A percentile compares a stretch with the other conserved stretches of the same genome.
Evolutionary conservation across 257 asterid species (phyloP).

Genomic region (Solanum etuberosum): DNA sequence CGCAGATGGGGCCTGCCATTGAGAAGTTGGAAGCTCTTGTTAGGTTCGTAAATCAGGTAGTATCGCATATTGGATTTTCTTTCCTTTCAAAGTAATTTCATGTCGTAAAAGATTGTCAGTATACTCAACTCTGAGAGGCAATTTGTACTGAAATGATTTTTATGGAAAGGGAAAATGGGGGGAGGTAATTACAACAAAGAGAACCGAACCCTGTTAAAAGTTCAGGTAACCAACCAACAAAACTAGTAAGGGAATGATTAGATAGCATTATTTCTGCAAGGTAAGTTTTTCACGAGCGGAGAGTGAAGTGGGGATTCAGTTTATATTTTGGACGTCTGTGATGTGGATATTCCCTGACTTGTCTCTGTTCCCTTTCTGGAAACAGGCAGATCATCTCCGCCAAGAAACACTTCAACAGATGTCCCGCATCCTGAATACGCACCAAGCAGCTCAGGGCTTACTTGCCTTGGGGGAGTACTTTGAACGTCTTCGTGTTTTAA

Average conservation of each 20-base stretch:
- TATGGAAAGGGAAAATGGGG: not conserved
- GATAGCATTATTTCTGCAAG: not conserved
- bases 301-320: not conserved
- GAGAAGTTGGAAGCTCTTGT: conserved; percentile 63
- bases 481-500: conserved; percentile 27
- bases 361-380: not conserved
- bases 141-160: not conserved
- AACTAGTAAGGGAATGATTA: not conserved
- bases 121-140: not conserved
- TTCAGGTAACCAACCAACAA: not conserved
- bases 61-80: not conserved
- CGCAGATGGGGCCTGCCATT: conserved; percentile 49
- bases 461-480: conserved; percentile 35
- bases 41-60: conserved; percentile 78
- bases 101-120: not conserved
- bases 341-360: not conserved
- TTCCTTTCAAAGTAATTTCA: not conserved
- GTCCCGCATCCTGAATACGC: conserved; percentile 15
- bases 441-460: conserved; percentile 34
- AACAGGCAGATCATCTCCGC: conserved; percentile 46
- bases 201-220: not conserved
- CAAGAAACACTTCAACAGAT: conserved; percentile 26
- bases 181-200: not conserved
- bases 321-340: not conserved
- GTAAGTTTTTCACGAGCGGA: not conserved